These are phyloP conservation scores for Nothomitra cinnamomea DNA, from an alignment of 2,329 filamentous ascomycete genomes.

Conservation along the genomic window DNA sequence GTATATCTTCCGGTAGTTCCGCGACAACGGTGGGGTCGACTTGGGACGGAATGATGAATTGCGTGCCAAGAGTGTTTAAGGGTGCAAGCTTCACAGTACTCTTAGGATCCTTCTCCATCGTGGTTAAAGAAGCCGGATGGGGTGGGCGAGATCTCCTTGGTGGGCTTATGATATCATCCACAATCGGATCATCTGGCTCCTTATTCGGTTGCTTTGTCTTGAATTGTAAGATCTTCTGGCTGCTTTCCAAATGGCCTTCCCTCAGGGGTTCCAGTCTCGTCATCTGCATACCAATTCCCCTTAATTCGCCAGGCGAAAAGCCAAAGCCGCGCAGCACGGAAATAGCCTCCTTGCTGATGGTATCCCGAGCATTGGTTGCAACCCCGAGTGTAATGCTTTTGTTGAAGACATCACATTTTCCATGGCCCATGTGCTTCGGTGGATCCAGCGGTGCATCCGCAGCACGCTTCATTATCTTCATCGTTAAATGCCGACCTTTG, in stretches of 20 bases:
- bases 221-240: constrained; percentile 66
- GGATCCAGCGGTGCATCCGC: constrained; percentile 79
- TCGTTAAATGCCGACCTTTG: constrained; percentile 71
- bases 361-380: constrained; percentile 56
- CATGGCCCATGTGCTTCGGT: constrained; percentile 84
- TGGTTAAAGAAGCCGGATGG: constrained; percentile 18
- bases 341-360: constrained; percentile 68
- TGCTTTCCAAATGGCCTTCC: constrained; percentile 43
- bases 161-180: constrained; percentile 36
- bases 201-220: constrained; percentile 29
- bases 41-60: constrained; percentile 79
- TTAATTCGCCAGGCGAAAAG: constrained; percentile 80
- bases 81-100: constrained; percentile 36
- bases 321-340: constrained; percentile 64
- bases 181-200: constrained; percentile 32
- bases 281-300: constrained; percentile 84
- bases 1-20: constrained; percentile 70
- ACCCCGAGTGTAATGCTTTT: constrained; percentile 73
- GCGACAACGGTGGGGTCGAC: constrained; percentile 67
- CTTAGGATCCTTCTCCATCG: constrained; percentile 19
- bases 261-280: constrained; percentile 78
- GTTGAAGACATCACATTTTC: constrained; percentile 87
- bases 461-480: constrained; percentile 87
- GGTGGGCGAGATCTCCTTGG: constrained; percentile 25
- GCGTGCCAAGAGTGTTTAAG: constrained; percentile 68